Evolutionary conservation across 2,329 filamentous ascomycete genomes (phyloP), one percentile per base, ranked within the genome.

Genomic region (Truncatella angustata): DNA sequence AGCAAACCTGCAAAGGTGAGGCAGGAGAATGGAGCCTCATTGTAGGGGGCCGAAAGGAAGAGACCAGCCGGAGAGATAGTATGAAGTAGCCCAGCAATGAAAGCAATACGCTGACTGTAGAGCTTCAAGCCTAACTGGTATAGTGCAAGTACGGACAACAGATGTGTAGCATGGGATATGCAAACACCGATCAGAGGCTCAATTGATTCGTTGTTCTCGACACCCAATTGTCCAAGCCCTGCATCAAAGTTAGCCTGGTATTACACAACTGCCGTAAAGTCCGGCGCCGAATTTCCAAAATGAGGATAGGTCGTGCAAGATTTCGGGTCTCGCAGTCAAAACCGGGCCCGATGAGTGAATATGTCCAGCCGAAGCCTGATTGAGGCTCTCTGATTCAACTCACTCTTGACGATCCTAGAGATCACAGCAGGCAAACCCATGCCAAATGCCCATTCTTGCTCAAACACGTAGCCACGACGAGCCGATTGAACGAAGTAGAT

Each of bases 371-470:
- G 32, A 32, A 44, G 40, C 24, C 5, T 14, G n/a, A 30, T 23
- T 5, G 46, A 28, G 4, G n/a, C 11, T 18, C 30, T n/a, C n/a
- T 26, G 49, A 24, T 28, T 10, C 30, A 11, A 58, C 62, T 51
- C 56, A 73, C 72, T 63, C 56, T 59, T 58, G 7, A 66, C 54
- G 10, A 78, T 18, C 34, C 56, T 58, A 9, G 71, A 66, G 20
- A 81, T 73, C 35, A 71, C 58, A 7, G 66, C 58, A 2, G 81
- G 78, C 42, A 84, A 57, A 54, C 70, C 72, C 52, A 63, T 58
- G 34, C 86, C 86, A 71, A 92, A 94, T 0, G 90, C 90, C 89
- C 89, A 94, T 69, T 93, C 88, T 70, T 94, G 90, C 71, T 95
- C 90, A 66, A 84, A 88, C 10, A 85, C 51, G 60, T 90, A 85